Conservation (phyloP, 2,329 filamentous ascomycete species). For the Fusarium sp. region DNA sequence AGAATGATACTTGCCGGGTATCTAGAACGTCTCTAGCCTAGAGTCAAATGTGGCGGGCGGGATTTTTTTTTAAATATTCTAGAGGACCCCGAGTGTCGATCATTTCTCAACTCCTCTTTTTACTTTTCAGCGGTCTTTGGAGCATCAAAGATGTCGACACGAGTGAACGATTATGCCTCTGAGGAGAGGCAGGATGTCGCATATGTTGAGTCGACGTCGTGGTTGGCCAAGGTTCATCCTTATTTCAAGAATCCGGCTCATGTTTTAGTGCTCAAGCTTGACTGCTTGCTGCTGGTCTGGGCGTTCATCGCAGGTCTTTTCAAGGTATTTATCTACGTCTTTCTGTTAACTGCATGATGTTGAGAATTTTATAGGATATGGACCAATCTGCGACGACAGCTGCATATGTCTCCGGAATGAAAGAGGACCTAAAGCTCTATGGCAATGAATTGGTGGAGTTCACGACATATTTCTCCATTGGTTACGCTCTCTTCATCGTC, state of each 20-base stretch:
- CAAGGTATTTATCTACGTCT: not conserved
- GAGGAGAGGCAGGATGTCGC: not conserved
- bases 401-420: conserved; percentile 36
- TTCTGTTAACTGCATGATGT: rapidly evolving
- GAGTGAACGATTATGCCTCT: not conserved
- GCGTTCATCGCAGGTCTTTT: conserved; percentile 29
- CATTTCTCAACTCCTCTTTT: not conserved
- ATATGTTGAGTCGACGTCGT: conserved; percentile 31
- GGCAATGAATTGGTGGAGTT: conserved; percentile 36
- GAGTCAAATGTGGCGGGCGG: not conserved
- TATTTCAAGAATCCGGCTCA: conserved; percentile 43
- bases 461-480: conserved; percentile 39
- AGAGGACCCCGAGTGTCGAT: not conserved
- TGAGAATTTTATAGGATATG: conserved; percentile 24
- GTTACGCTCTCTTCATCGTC: conserved; percentile 35
- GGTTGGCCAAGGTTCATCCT: conserved; percentile 43
- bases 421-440: conserved; percentile 25
- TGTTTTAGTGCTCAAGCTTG: conserved; percentile 43
- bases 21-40: not conserved
- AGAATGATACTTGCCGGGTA: not conserved
- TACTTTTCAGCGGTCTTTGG: not conserved
- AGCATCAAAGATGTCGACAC: conserved; percentile 5
- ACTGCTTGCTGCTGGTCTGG: conserved; percentile 41
- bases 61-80: not conserved
- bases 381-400: conserved; percentile 36